phyloP scores from a whole-genome alignment of 2,329 filamentous ascomycete genomes.

The Chaetothyriales sp. region DNA sequence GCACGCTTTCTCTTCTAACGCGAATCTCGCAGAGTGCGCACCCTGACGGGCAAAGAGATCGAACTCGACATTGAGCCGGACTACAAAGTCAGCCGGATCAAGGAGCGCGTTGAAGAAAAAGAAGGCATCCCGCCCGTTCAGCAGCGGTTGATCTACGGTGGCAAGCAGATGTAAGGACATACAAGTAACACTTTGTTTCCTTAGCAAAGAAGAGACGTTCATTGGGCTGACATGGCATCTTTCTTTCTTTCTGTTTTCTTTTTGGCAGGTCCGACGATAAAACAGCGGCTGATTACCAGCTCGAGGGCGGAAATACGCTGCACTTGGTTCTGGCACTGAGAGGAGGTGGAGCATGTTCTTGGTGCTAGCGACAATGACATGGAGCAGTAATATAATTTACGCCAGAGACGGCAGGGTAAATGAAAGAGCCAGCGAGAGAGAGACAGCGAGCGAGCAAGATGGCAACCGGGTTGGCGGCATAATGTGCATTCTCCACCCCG shows the following conservation, averaged over 20 bases:
- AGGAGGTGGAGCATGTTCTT: conserved; percentile 42
- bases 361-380: not conserved
- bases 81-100: conserved; percentile 85
- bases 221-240: not conserved
- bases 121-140: conserved; percentile 95
- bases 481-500: no score
- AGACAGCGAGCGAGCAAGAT: no score
- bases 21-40: conserved; percentile 60
- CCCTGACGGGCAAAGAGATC: conserved; percentile 96
- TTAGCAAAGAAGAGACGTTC: not conserved
- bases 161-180: conserved; percentile 78
- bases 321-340: conserved; percentile 91
- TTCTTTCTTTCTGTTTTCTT: not conserved
- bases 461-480: no score
- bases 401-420: no score
- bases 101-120: conserved; percentile 98
- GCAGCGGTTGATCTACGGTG: conserved; percentile 88
- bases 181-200: not conserved
- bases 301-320: conserved; percentile 83
- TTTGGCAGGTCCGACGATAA: conserved; percentile 75
- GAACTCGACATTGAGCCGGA: conserved; percentile 91
- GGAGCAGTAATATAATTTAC: not conserved
- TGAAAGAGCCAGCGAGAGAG: no score
- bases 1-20: not conserved
- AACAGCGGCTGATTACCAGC: conserved; percentile 75